Evolutionary conservation across 2,329 filamentous ascomycete genomes (phyloP).

Genomic region (Xylariaceae sp.): DNA sequence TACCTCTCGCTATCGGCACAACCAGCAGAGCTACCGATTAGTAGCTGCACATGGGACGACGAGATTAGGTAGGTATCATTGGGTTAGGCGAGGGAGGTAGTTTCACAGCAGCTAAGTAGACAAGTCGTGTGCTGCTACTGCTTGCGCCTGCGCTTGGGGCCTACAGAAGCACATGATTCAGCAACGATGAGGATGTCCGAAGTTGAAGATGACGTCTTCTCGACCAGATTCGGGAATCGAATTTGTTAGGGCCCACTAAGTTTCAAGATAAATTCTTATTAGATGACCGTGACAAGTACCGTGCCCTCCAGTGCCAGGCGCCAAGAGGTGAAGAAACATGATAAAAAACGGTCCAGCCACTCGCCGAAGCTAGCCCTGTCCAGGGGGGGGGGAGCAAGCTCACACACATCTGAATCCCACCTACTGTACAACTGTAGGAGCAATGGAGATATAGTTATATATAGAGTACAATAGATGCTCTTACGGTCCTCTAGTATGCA

Average conservation of each 20-base stretch:
- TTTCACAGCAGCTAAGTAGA: too few species aligned
- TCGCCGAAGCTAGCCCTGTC: too few species aligned
- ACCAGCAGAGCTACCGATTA: too few species aligned
- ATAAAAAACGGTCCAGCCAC: too few species aligned
- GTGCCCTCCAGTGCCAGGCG: slow-evolving; percentile 4
- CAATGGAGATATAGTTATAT: neutral
- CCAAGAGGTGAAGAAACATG: too few species aligned
- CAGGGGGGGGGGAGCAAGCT: too few species aligned
- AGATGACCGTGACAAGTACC: slow-evolving; percentile 16
- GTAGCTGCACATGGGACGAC: too few species aligned
- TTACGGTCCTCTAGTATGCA: neutral
- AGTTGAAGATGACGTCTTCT: slow-evolving; percentile 24
- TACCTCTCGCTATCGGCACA: too few species aligned
- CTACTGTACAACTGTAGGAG: neutral
- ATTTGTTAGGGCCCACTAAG: slow-evolving; percentile 10
- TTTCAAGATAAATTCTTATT: slow-evolving; percentile 6
- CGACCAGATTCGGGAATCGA: slow-evolving; percentile 15
- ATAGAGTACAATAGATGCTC: too few species aligned
- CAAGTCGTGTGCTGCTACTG: neutral
- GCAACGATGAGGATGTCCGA: neutral
- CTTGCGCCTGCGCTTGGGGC: neutral
- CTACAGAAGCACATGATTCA: neutral
- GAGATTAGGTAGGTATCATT: too few species aligned
- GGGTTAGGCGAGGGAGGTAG: too few species aligned
- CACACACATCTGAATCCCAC: neutral